Evolutionary conservation across 163 green algal species (phyloP).

Genomic region (Scenedesmus sp.): DNA sequence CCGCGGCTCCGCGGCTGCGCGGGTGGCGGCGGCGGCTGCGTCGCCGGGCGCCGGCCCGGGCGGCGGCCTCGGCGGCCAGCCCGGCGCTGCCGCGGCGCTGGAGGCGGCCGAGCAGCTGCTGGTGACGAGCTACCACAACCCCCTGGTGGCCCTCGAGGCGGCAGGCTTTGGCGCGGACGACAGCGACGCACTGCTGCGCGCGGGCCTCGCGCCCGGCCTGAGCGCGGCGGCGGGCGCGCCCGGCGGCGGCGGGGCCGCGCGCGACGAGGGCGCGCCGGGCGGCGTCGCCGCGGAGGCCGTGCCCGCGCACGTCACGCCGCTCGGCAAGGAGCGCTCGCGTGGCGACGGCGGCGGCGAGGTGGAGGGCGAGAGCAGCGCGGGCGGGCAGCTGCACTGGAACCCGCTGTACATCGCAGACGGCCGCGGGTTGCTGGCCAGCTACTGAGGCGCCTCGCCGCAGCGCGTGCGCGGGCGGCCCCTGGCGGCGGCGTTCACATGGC

Average conservation of each 20-base stretch:
- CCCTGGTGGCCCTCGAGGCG: constrained; percentile 5
- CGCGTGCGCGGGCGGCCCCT: too few relatives aligned
- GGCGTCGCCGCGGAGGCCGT: constrained; percentile 15
- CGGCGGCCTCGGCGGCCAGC: not conserved
- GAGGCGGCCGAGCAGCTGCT: not conserved
- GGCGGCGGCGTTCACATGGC: too few relatives aligned
- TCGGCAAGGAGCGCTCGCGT: not conserved
- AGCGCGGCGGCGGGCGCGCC: too few relatives aligned
- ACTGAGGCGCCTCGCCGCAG: too few relatives aligned
- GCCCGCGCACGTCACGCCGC: constrained; percentile 12
- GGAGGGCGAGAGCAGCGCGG: not conserved
- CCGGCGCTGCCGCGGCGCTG: too few relatives aligned
- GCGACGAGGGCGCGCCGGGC: too few relatives aligned
- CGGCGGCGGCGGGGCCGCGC: too few relatives aligned
- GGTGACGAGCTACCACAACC: constrained; percentile 37
- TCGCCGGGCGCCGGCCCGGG: not conserved
- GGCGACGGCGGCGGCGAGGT: too few relatives aligned
- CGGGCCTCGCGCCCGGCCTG: too few relatives aligned
- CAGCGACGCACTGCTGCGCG: not conserved
- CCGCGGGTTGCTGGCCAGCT: too few relatives aligned
- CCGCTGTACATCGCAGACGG: too few relatives aligned
- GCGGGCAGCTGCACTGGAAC: constrained; percentile 40
- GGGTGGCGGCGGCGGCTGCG: not conserved
- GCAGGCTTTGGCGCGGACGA: constrained; percentile 3
- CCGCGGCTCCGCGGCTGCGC: constrained; percentile 3